Evolutionary conservation across 495 filamentous ascomycete species (phyloP), one percentile per base, ranked within the genome.

Genomic region (Annulohypoxylon stygium): DNA sequence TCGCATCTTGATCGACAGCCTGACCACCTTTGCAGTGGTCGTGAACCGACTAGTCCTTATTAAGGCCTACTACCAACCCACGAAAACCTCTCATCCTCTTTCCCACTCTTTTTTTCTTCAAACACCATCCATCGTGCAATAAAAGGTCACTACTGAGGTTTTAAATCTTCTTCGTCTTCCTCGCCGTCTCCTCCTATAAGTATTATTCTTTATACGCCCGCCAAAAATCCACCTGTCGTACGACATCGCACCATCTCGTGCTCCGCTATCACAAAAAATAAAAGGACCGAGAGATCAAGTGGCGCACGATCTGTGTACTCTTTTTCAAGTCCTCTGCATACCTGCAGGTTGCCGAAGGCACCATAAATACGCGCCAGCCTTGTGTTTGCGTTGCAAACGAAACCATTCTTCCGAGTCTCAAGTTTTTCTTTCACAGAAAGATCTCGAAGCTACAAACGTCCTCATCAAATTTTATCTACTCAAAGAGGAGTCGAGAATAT

Each of bases 181-280:
- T 55, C 26, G 26, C 47, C 8, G 9, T 33, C 65, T 7, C 45
- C 39, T 65, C 43, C 16, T n/a, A 55, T 14, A 69, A 57, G 33
- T 16, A 18, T 25, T 8, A 26, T 34, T 59, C 39, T 43, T 16
- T 54, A n/a, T 53, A 51, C 61, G 12, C 25, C 23, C 41, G 14
- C 12, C 48, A 9, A 20, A 34, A 53, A 57, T 60, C 26, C 23
- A 64, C 51, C 59, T 65, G 73, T 67, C 64, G 69, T 72, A 75
- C 69, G 64, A 72, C 69, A 71, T 71, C 67, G 51, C 68, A 71
- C 67, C 62, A 75, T 75, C 62, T 67, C 57, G 67, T 63, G 51
- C 55, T 59, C 57, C 18, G 20, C 57, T 63, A 61, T 55, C 47
- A 66, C 45, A 68, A 37, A 53, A 37, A 58, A 47, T 47, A 51